Percentiles rank a stretch among this genome's conserved stretches.
Evolutionary conservation across 2,329 filamentous ascomycete genomes (phyloP).

Genomic region (Stemphylium beticola): DNA sequence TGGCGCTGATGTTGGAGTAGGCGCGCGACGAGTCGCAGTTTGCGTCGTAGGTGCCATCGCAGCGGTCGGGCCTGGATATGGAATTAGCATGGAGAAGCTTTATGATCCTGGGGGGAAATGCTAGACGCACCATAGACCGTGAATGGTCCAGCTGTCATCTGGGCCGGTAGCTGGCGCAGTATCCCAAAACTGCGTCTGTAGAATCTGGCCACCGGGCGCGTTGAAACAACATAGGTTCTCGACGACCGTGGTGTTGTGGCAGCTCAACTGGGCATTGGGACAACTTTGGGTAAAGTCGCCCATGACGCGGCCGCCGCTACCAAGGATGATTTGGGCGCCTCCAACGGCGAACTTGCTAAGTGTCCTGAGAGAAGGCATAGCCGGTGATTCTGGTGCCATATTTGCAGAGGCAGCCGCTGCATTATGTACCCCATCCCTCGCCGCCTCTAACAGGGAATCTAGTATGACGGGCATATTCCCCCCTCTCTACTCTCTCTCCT

Average conservation of each 20-base stretch:
- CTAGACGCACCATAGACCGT: slow-evolving; percentile 66
- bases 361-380: slow-evolving; percentile 45
- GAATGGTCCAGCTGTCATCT: slow-evolving; percentile 73
- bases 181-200: slow-evolving; percentile 83
- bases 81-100: background rate
- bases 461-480: slow-evolving; percentile 32
- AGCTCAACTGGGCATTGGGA: slow-evolving; percentile 61
- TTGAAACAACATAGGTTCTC: slow-evolving; percentile 77
- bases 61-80: slow-evolving; percentile 56
- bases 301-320: slow-evolving; percentile 33
- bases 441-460: slow-evolving; percentile 26
- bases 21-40: slow-evolving; percentile 67
- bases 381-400: slow-evolving; percentile 27
- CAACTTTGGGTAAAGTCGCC: slow-evolving; percentile 34
- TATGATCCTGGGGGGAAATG: background rate
- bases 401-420: slow-evolving; percentile 20
- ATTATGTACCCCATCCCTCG: slow-evolving; percentile 36
- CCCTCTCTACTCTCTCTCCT: slow-evolving; percentile 2
- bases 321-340: slow-evolving; percentile 43
- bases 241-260: slow-evolving; percentile 67
- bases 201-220: slow-evolving; percentile 71
- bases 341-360: slow-evolving; percentile 47
- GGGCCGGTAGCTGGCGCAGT: slow-evolving; percentile 69
- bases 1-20: slow-evolving; percentile 70
- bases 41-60: slow-evolving; percentile 71